Base-by-base conservation (phyloP, 208 protist genomes). In the Crithidia expoeki region DNA sequence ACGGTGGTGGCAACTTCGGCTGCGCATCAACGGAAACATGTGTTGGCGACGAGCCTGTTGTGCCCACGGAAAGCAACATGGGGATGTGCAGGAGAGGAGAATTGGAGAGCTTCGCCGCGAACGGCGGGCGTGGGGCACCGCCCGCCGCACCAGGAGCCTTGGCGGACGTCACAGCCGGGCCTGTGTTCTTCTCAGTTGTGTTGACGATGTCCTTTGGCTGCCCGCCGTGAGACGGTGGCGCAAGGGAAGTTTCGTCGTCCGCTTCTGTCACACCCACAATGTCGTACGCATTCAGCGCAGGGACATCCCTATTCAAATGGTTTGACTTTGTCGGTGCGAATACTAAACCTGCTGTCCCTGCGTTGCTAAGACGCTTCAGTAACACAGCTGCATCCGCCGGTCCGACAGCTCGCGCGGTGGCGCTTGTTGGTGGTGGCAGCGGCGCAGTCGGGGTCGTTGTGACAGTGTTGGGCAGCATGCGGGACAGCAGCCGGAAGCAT, bases 401-500 rank as follows among this genome's bases (percentile, higher is more conserved):
- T 5, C 47, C 47, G 6, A 52, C 47, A 2, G 23, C 47, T 5
- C 47, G 47, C 47, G 28, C 47, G n/a, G 47, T 52, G 21, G 47
- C 23, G 47, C 17, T 4, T 9, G n/a, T 3, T 19, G 17, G 53
- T 32, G 21, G 56, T 5, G 40, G 34, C 0, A 46, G 56, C 21
- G 56, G 38, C 28, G 58, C n/a, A 3, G n/a, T 10, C 6, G 27
- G 58, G 23, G 23, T n/a, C 23, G 12, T n/a, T 4, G 42, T n/a
- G 0, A 14, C 23, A 0, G 42, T n/a, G 55, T 10, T 60, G 55
- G 17, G n/a, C 10, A 62, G 28, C 0, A 10, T 62, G 46, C 60
- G 60, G 17, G 60, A 66, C 12, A 66, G 30, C n/a, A 66, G 32
- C 16, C 46, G 60, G 32, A 32, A 55, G 46, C 60, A 66, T 17